phyloP scores from a whole-genome alignment of 176 grass and related monocot species.

The Musa schizocarpa region DNA sequence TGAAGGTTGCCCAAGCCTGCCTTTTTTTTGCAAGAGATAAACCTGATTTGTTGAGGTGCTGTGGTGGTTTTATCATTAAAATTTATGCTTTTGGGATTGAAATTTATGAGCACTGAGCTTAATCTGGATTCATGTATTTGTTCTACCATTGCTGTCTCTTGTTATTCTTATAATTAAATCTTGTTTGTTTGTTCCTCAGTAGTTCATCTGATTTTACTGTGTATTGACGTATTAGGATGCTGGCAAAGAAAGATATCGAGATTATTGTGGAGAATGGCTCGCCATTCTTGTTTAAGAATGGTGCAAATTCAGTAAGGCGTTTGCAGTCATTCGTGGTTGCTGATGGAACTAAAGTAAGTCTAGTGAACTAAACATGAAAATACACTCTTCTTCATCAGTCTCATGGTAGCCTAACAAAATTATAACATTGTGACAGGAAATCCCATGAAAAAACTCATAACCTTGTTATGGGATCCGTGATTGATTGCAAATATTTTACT shows the following conservation, averaged over 20 bases:
- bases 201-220: background rate
- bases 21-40: conserved; percentile 67
- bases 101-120: background rate
- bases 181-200: conserved; percentile 5
- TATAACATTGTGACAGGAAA: too few species aligned
- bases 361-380: too few species aligned
- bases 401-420: too few species aligned
- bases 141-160: background rate
- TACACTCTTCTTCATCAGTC: too few species aligned
- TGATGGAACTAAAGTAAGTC: conserved; percentile 42
- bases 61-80: background rate
- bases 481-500: too few species aligned
- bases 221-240: conserved; percentile 29
- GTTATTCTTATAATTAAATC: background rate
- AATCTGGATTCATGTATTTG: too few species aligned
- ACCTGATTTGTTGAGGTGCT: conserved; percentile 67
- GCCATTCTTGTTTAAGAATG: conserved; percentile 61
- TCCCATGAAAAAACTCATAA: too few species aligned
- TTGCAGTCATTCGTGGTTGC: conserved; percentile 45
- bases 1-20: conserved; percentile 32
- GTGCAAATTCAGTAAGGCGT: conserved; percentile 44
- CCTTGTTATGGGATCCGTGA: too few species aligned
- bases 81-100: background rate
- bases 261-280: conserved; percentile 48
- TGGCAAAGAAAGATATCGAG: conserved; percentile 61